A percentile compares a stretch with the other conserved stretches of the same genome.
Conservation (phyloP, 1,284 basidiomycete genomes). For the Papiliotrema laurentii region DNA sequence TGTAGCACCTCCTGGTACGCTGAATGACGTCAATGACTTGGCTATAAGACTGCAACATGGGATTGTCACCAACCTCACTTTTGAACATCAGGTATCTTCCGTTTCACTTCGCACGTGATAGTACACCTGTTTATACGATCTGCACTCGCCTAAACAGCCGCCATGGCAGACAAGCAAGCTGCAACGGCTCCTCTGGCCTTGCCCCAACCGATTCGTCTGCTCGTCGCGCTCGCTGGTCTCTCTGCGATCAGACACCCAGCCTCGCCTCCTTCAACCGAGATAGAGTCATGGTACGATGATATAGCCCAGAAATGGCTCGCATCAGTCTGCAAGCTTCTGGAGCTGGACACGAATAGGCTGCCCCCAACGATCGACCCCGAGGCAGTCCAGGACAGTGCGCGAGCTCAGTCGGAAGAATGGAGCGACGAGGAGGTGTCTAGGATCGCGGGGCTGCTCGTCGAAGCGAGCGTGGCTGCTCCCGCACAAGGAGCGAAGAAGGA, state of each 20-base stretch:
- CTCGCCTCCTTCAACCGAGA: conserved; percentile 3
- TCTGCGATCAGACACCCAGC: conserved; percentile 23
- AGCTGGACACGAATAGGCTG: conserved; percentile 28
- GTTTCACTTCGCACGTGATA: no score
- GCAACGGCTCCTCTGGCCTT: conserved; percentile 19
- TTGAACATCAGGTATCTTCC: no score
- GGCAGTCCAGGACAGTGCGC: conserved; percentile 24
- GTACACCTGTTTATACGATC: no score
- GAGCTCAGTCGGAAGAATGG: conserved; percentile 29
- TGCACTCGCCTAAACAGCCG: no score
- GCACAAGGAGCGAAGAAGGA: conserved; percentile 14
- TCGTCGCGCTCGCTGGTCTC: conserved; percentile 35
- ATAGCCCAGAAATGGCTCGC: conserved; percentile 28
- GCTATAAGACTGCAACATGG: no score
- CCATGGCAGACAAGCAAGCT: conserved; percentile 1
- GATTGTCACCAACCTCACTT: no score
- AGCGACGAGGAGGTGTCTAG: conserved; percentile 17
- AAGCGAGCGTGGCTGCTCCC: conserved; percentile 32
- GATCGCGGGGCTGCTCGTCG: conserved; percentile 31
- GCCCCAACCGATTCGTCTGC: conserved; percentile 24
- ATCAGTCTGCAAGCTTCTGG: conserved; percentile 34
- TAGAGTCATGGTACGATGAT: conserved; percentile 19
- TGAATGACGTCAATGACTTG: no score
- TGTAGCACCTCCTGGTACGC: no score
- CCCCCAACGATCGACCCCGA: conserved; percentile 26